Conservation (phyloP, 495 filamentous ascomycete species). For the Trichodelitschia bisporula region DNA sequence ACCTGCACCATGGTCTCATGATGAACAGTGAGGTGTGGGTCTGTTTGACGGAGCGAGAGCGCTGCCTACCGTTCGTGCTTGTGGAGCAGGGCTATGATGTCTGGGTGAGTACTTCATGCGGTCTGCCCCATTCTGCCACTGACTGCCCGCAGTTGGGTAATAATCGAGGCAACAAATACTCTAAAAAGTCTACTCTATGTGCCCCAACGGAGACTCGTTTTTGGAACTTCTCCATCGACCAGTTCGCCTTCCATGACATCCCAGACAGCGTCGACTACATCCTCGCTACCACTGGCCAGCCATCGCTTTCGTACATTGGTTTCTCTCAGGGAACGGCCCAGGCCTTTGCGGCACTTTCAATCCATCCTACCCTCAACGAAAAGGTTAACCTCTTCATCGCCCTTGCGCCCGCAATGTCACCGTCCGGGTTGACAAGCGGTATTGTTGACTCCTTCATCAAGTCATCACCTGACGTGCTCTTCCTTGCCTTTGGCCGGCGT, state of each 20-base stretch:
- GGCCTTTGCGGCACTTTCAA: conserved; percentile 82
- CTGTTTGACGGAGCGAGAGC: conserved; percentile 62
- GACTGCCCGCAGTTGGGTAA: conserved; percentile 44
- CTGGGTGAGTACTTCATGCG: conserved; percentile 34
- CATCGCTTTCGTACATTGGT: conserved; percentile 82
- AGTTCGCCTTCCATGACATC: conserved; percentile 95
- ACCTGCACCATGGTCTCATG: conserved; percentile 83
- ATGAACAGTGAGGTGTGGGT: conserved; percentile 99
- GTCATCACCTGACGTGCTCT: conserved; percentile 78
- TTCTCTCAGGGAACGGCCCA: conserved; percentile 96
- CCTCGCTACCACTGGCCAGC: conserved; percentile 54
- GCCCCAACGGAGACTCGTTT: conserved; percentile 56
- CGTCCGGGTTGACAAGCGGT: conserved; percentile 64
- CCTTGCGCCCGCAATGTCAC: conserved; percentile 91
- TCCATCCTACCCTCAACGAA: conserved; percentile 78
- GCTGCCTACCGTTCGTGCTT: conserved; percentile 67
- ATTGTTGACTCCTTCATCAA: conserved; percentile 85
- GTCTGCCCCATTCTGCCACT: not conserved
- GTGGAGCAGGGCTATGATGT: conserved; percentile 91
- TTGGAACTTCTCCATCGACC: conserved; percentile 95
- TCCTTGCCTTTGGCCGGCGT: conserved; percentile 81
- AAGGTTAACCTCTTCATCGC: conserved; percentile 93
- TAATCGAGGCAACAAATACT: conserved; percentile 96
- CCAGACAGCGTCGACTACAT: conserved; percentile 86
- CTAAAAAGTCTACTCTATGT: conserved; percentile 60